phyloP scores from a whole-genome alignment of 148 eudicot species.

The Cornus controversa region DNA sequence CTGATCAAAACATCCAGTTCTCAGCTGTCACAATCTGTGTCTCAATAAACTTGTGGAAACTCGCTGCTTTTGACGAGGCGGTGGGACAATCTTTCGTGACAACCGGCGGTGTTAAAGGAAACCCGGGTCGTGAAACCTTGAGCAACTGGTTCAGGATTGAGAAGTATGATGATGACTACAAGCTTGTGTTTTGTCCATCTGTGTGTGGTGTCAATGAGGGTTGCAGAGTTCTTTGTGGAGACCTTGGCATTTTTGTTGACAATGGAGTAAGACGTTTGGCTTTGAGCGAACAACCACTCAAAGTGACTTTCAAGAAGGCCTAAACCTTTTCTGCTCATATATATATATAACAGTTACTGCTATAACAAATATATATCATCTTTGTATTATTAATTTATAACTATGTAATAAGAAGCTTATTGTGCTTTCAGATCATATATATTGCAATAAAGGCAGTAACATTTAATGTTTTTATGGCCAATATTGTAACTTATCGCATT shows the following conservation, averaged over 20 bases:
- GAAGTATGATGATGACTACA: constrained; percentile 29
- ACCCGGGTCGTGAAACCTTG: constrained; percentile 18
- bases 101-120: constrained; percentile 23
- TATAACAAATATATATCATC: no score
- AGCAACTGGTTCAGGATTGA: constrained; percentile 45
- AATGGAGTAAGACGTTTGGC: constrained; percentile 5
- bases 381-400: no score
- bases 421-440: no score
- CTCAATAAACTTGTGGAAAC: constrained; percentile 25
- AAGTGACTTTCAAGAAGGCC: no score
- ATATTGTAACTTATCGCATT: no score
- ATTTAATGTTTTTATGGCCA: background rate
- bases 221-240: constrained; percentile 34
- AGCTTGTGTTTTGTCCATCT: constrained; percentile 38
- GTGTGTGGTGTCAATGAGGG: constrained; percentile 22
- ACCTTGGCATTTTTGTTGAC: constrained; percentile 31
- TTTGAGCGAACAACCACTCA: no score
- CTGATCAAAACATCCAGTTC: constrained; percentile 26
- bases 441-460: no score
- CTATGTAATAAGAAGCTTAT: no score
- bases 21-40: constrained; percentile 18
- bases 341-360: no score
- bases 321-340: no score
- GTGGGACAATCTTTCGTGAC: constrained; percentile 9
- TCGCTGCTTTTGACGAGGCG: background rate